phyloP scores from a whole-genome alignment of 345 rosid species.

The Arabidopsis arenosa region DNA sequence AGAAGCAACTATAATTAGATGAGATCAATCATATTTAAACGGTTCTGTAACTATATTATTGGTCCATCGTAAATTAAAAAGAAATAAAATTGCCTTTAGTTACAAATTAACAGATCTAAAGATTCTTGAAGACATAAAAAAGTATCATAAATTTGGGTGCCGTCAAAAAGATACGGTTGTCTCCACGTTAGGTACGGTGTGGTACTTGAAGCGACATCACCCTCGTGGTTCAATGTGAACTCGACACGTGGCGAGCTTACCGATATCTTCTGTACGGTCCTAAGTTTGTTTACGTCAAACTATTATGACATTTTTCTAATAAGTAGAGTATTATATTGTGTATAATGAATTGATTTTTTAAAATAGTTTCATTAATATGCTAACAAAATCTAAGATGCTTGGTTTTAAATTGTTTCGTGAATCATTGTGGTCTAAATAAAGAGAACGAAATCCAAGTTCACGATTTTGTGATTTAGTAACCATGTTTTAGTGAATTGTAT shows the following conservation, averaged over 20 bases:
- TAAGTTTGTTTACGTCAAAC: constrained; percentile 29
- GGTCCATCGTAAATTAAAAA: background rate
- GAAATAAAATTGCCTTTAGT: background rate
- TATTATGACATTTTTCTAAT: constrained; percentile 32
- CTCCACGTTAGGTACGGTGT: constrained; percentile 49
- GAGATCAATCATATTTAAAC: constrained; percentile 10
- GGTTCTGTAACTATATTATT: constrained; percentile 2
- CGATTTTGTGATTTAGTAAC: constrained; percentile 32
- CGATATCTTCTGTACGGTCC: constrained; percentile 43
- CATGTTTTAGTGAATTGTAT: constrained; percentile 2
- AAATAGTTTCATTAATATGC: constrained; percentile 33
- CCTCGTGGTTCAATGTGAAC: constrained; percentile 39
- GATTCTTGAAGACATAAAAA: constrained; percentile 35
- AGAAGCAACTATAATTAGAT: constrained; percentile 19
- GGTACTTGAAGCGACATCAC: constrained; percentile 38
- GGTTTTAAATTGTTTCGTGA: constrained; percentile 35
- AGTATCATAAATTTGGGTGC: constrained; percentile 31
- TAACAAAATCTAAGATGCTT: constrained; percentile 41
- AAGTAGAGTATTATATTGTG: background rate
- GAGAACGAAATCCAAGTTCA: constrained; percentile 41
- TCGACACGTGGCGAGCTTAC: constrained; percentile 39
- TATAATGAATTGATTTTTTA: constrained; percentile 10
- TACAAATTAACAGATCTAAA: constrained; percentile 26
- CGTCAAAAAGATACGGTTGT: constrained; percentile 46
- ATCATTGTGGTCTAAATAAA: constrained; percentile 30